These are phyloP conservation scores for Phragmites australis DNA, from an alignment of 176 grass and related monocot species.

Conservation along the genomic window DNA sequence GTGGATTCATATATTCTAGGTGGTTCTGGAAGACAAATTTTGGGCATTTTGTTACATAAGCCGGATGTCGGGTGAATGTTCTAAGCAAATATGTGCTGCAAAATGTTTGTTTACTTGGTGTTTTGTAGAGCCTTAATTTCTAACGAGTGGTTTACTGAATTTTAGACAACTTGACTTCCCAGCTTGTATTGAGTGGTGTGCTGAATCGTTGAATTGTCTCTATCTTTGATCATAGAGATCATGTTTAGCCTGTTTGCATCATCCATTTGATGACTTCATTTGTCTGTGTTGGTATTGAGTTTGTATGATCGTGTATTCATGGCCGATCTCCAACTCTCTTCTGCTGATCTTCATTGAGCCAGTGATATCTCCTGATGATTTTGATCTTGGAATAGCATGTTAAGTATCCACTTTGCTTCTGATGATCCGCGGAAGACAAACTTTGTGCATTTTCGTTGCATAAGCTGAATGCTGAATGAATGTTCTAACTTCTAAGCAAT, in stretches of 20 bases:
- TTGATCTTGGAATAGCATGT: neutral
- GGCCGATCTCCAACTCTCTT: neutral
- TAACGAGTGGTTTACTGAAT: neutral
- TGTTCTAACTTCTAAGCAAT: neutral
- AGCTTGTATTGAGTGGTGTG: neutral
- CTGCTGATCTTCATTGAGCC: neutral
- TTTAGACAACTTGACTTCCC: neutral
- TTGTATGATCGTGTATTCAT: neutral
- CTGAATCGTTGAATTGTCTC: neutral
- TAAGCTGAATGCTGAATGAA: neutral
- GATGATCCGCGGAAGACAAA: neutral
- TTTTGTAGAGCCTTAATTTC: neutral
- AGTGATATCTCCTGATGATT: neutral
- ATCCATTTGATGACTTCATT: too few species aligned
- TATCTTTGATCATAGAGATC: neutral
- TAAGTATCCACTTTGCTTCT: neutral
- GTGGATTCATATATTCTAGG: constrained; percentile 30
- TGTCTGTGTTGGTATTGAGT: neutral
- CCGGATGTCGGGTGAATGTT: constrained; percentile 23
- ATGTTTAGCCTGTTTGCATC: neutral
- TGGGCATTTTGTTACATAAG: constrained; percentile 13
- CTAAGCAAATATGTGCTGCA: neutral
- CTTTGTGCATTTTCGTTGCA: neutral
- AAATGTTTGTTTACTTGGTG: neutral
- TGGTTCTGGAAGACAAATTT: neutral